Conservation (phyloP, 352 stramenopile species). For the Globisporangium iwayamae region DNA sequence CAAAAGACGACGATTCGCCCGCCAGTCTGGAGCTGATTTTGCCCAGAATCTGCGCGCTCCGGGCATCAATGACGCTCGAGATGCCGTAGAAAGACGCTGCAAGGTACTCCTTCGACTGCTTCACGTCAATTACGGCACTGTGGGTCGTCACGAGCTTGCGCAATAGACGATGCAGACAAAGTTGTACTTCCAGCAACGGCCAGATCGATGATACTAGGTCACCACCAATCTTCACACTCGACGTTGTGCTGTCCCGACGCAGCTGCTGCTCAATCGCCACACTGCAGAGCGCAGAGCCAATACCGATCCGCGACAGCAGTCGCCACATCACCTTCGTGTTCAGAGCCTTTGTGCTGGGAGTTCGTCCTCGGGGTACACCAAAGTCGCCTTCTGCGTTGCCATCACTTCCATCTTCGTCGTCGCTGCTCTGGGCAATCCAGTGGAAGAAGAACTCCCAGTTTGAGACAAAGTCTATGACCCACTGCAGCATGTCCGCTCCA, state of each 20-base stretch:
- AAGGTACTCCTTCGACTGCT: constrained; percentile 36
- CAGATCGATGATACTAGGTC: constrained; percentile 30
- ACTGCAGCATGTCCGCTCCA: constrained; percentile 20
- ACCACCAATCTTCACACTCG: constrained; percentile 5
- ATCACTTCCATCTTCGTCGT: constrained; percentile 11
- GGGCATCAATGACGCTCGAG: constrained; percentile 28
- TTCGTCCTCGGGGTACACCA: constrained; percentile 4
- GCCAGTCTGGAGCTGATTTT: constrained; percentile 9
- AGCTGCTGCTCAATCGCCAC: constrained; percentile 31
- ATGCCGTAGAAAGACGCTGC: constrained; percentile 29
- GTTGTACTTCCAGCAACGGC: constrained; percentile 52
- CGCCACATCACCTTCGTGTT: constrained; percentile 31
- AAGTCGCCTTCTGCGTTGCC: constrained; percentile 14
- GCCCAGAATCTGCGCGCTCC: constrained; percentile 9
- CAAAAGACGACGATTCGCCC: background rate
- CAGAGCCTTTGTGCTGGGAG: background rate
- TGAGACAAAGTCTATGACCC: constrained; percentile 41
- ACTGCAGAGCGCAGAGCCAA: constrained; percentile 50
- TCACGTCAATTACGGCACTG: constrained; percentile 23
- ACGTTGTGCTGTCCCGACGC: constrained; percentile 9
- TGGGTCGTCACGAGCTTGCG: constrained; percentile 27
- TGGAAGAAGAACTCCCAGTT: constrained; percentile 56
- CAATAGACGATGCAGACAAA: constrained; percentile 47
- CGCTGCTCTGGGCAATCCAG: constrained; percentile 45
- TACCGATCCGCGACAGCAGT: constrained; percentile 39